Conservation (phyloP, 306 rosid genomes). For the Cicer pinnatifidum region DNA sequence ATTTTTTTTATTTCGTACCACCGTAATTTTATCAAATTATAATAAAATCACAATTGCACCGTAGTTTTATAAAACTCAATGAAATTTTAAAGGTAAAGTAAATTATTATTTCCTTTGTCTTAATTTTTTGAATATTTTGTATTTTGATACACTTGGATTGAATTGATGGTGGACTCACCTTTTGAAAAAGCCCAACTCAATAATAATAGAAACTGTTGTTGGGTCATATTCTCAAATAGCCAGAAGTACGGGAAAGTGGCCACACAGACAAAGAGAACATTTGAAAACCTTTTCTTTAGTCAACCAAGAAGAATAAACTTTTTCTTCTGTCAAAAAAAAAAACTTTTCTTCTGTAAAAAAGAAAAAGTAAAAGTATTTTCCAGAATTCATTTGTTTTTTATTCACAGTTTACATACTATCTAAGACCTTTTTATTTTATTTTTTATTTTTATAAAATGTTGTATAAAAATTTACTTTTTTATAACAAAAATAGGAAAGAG, state of each 20-base stretch:
- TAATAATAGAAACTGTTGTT: background rate
- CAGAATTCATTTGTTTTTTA: too few species aligned
- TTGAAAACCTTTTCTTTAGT: constrained; percentile 1
- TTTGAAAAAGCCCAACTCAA: constrained; percentile 11
- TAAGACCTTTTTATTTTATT: too few species aligned
- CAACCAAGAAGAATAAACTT: background rate
- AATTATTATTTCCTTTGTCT: background rate
- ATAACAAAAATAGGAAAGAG: too few species aligned
- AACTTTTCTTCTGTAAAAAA: too few species aligned
- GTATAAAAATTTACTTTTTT: too few species aligned
- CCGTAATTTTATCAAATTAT: background rate
- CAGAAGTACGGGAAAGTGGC: background rate
- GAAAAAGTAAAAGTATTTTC: too few species aligned
- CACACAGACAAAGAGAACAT: constrained; percentile 2
- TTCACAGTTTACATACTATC: too few species aligned
- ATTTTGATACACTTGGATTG: background rate
- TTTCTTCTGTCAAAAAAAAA: background rate
- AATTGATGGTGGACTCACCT: constrained; percentile 8
- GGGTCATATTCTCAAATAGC: constrained; percentile 27
- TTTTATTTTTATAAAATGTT: too few species aligned
- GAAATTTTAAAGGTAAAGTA: background rate
- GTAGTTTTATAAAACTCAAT: too few species aligned
- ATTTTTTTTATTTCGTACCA: too few species aligned
- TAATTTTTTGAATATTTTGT: background rate
- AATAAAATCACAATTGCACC: background rate